phyloP scores from a whole-genome alignment of 139 green algal genomes.

The Picochlorum sp. region DNA sequence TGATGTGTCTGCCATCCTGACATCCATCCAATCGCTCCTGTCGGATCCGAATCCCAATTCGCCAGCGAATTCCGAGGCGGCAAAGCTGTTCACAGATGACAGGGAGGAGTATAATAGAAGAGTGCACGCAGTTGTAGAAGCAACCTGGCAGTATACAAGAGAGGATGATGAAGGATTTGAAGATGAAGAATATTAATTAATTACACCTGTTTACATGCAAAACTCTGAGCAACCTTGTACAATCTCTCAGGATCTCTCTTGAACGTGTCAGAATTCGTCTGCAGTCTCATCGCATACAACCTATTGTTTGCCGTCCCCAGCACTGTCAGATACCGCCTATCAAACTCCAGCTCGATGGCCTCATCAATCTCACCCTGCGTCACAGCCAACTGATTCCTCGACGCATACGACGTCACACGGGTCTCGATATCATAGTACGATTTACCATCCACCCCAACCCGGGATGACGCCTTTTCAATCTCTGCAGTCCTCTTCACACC shows the following conservation, averaged over 20 bases:
- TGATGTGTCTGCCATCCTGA: conserved; percentile 92
- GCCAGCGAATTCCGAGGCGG: conserved; percentile 94
- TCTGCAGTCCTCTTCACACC: conserved; percentile 53
- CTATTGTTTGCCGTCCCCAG: conserved; percentile 76
- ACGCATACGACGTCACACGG: conserved; percentile 61
- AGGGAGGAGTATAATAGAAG: conserved; percentile 81
- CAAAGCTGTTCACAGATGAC: conserved; percentile 83
- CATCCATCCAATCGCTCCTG: conserved; percentile 94
- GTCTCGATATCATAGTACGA: conserved; percentile 58
- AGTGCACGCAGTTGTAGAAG: conserved; percentile 81
- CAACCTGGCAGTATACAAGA: conserved; percentile 41
- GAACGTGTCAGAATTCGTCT: conserved; percentile 25
- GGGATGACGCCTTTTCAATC: conserved; percentile 27
- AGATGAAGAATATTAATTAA: not conserved
- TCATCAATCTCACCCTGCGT: conserved; percentile 32
- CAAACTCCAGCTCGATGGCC: conserved; percentile 60
- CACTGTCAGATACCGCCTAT: conserved; percentile 59
- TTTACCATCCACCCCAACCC: conserved; percentile 33
- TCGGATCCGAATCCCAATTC: conserved; percentile 97
- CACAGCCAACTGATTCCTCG: conserved; percentile 64
- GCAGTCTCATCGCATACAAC: conserved; percentile 75
- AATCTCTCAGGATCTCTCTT: conserved; percentile 21
- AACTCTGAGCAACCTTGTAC: conserved; percentile 31
- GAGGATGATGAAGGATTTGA: conserved; percentile 13
- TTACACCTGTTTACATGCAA: conserved; percentile 42